Evolutionary conservation across 2,329 filamentous ascomycete species (phyloP).

Genomic region (Xylaria sp.): DNA sequence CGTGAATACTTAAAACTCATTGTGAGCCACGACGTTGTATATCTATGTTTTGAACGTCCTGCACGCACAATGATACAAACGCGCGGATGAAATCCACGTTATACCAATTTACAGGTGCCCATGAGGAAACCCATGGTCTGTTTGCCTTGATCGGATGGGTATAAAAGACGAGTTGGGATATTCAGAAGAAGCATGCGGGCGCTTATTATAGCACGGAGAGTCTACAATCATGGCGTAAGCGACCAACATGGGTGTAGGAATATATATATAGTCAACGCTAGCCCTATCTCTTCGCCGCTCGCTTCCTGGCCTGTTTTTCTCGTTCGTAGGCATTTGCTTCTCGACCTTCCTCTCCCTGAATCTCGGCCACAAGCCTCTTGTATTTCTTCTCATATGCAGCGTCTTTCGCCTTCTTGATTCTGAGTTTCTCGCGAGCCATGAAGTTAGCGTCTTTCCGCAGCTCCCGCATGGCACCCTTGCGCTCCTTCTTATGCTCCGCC

Average conservation of each 20-base stretch:
- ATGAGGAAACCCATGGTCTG: not conserved
- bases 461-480: conserved; percentile 93
- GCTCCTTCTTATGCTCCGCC: conserved; percentile 93
- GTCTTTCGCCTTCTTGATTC: conserved; percentile 93
- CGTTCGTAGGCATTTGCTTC: conserved; percentile 90
- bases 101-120: not conserved
- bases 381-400: conserved; percentile 97
- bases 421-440: conserved; percentile 87
- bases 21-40: not conserved
- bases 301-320: conserved; percentile 81
- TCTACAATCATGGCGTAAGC: not conserved
- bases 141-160: not conserved
- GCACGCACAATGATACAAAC: not conserved
- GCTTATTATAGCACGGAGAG: not conserved
- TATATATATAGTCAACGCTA: conserved; percentile 17
- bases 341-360: conserved; percentile 90
- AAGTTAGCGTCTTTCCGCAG: conserved; percentile 95
- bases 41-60: not conserved
- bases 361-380: conserved; percentile 89
- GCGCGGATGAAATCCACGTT: not conserved
- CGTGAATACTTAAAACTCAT: not conserved
- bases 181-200: not conserved
- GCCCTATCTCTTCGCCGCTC: conserved; percentile 61
- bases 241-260: not conserved
- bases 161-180: not conserved